These are phyloP conservation scores for Saccharomyces eubayanus DNA, from an alignment of 805 yeast species.

Conservation along the genomic window DNA sequence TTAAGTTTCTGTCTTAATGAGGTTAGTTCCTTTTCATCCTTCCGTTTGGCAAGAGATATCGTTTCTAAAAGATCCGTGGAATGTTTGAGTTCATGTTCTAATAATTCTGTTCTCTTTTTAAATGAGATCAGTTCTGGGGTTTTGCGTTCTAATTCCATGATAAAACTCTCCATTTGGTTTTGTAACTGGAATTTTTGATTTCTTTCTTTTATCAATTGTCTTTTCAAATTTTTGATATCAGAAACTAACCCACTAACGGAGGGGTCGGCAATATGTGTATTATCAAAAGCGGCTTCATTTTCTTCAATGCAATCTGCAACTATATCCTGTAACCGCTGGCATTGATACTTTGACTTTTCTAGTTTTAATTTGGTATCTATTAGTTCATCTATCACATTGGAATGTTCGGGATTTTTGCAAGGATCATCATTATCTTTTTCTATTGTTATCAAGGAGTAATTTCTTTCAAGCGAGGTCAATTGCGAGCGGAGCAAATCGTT, in stretches of 20 bases:
- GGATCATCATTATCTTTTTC: conserved; percentile 46
- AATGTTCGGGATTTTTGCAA: conserved; percentile 26
- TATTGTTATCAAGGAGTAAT: conserved; percentile 34
- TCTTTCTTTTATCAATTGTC: conserved; percentile 59
- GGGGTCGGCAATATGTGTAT: background rate
- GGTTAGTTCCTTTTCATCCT: conserved; percentile 23
- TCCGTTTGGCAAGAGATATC: conserved; percentile 42
- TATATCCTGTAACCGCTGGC: conserved; percentile 11
- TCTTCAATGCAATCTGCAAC: background rate
- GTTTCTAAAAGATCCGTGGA: conserved; percentile 49
- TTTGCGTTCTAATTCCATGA: conserved; percentile 67
- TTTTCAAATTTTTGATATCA: conserved; percentile 56
- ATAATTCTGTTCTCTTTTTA: conserved; percentile 45
- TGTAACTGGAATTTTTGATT: conserved; percentile 65
- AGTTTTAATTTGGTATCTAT: conserved; percentile 22
- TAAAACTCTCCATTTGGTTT: conserved; percentile 58
- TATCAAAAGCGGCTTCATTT: background rate
- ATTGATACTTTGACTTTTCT: conserved; percentile 28
- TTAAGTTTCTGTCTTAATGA: conserved; percentile 18
- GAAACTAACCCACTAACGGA: conserved; percentile 20
- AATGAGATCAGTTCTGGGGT: conserved; percentile 69
- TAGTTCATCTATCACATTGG: conserved; percentile 30
- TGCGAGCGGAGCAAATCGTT: conserved; percentile 33
- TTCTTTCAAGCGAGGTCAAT: background rate
- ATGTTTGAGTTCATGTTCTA: conserved; percentile 50